Evolutionary conservation across 306 rosid species (phyloP), one percentile per base, ranked within the genome.

Genomic region (Dalbergia cultrata): DNA sequence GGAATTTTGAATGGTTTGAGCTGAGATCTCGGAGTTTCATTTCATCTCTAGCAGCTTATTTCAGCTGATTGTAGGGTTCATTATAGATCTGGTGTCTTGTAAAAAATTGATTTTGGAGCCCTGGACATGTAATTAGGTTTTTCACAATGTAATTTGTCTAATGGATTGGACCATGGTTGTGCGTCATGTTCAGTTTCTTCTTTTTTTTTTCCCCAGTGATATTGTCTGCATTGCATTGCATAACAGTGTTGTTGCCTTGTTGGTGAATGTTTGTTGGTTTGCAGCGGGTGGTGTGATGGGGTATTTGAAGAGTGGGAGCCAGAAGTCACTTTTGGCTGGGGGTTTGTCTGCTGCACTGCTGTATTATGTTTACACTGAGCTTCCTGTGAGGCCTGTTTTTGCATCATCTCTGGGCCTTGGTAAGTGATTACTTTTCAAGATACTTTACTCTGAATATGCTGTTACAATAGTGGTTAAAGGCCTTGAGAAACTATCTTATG

Each of bases 371-470:
- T 84, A 47, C 73, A 86, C 93, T 52, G 77, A 86, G 86, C 97
- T 96, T 66, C 99, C 98, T 18, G 74, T 72, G 65, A 96, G 87
- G 72, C 98, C 98, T 9, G 90, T 88, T 70, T 77, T 93, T 47
- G 99, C 99, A 72, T 96, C 99, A 75, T 87, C 97, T 44, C 1
- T 96, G 1, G 99, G 99, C 69, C 93, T 96, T 85, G 99, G 99
- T 96, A 82, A 89, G 93, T 62, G 16, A 61, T 84, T 67, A 26
- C 64, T 74, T 53, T 50, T 35, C 43, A 26, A 45, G 34, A 71
- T 74, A 61, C 74, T 52, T 54, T 65, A 33, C 17, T 26, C 37
- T 72, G 53, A 58, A 6, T 64, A 4, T 13, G 63, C 72, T 50
- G 17, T 50, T 34, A 58, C 37, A 33, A 64, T 33, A 54, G 37